Base-by-base conservation (phyloP, 2,329 filamentous ascomycete genomes). In the Fusarium lyarnte region DNA sequence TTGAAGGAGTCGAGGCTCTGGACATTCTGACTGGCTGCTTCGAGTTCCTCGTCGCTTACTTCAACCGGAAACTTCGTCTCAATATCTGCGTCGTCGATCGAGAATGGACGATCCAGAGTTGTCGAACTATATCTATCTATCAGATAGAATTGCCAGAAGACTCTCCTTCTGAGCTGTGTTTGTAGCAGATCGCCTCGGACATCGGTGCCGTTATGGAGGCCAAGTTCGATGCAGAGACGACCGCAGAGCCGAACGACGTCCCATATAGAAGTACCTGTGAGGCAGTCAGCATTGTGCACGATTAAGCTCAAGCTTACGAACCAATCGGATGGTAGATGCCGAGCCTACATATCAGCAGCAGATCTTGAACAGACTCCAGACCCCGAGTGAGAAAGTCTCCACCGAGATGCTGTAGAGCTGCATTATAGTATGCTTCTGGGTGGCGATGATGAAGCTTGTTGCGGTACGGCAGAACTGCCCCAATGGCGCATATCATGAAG, bases 101-200 rank as follows among this genome's bases (percentile, higher is more conserved):
- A 35, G 5, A 76, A 76, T 3, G 74, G 74, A 0, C 73, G 57
- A 2, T 74, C 74, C 0, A 76, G 23, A 1, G 68, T 72, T 0
- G 69, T 72, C 3, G 74, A 76, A 2, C 74, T 74, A 5, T 74
- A 76, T 0, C 74, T 38, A 11, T 76, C 74, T 12, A 74, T 66
- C 1, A 76, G 57, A 17, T 76, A 76, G 25, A 66, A 76, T 2
- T 76, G 71, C 74, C 74, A 76, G 25, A 76, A 76, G n/a, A 76
- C 5, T 3, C 74, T 45, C 1, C 72, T 63, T 6, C 63, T 59
- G 4, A 59, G 66, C 27, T 76, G 74, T 1, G 66, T 67, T 19
- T 76, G 63, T 0, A 76, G 25, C 1, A 74, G 25, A 17, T 58
- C 51, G 1, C 59, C n/a, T 3, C 17, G 54, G 1, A 60, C 27